Evolutionary conservation across 176 grass and related monocot genomes (phyloP), one percentile per base, ranked within the genome.

Genomic region (Oryza brachyantha): DNA sequence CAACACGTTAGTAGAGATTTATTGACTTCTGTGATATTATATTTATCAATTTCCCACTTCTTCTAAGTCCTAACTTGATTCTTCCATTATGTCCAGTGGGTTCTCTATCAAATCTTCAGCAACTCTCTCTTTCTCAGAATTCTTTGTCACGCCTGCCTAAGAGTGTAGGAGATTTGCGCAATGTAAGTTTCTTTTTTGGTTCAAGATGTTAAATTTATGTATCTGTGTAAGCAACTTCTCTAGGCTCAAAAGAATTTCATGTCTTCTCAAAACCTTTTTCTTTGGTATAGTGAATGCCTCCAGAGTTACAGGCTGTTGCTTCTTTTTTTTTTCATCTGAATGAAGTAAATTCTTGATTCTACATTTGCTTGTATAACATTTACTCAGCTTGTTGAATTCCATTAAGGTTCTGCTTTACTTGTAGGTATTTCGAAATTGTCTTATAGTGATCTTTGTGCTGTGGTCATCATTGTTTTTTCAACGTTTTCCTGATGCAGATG

Each of bases 51-150:
- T 75, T 19, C 21, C 2, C 77, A 29, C 27, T 32, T 82, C 10
- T 73, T 81, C 45, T 52, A 52, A 57, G 52, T 24, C 52, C 52
- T 92, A 72, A 82, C 32, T 38, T 12, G 55, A 52, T 77, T 54
- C 84, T 83, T 70, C 75, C 77, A 8, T 77, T 46, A 34, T 50
- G 42, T 87, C 68, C 75, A 98, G 92, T 98, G 92, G 90, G 95
- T 64, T 98, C 71, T 85, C 77, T 98, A 55, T 92, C 85, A 42
- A 91, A 83, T 75, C 95, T 98, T 67, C 87, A 98, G 62, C 88
- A 83, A 68, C 70, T 98, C 78, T 92, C 88, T 66, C 70, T 98
- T 83, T 88, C 74, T 72, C 79, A 87, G 67, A 98, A 98, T 81
- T 93, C 85, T 70, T 94, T 93, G 46, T 54, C 72, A 75, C 81